phyloP scores from a whole-genome alignment of 441 rosid species.

The Pelargonium citronellum region DNA sequence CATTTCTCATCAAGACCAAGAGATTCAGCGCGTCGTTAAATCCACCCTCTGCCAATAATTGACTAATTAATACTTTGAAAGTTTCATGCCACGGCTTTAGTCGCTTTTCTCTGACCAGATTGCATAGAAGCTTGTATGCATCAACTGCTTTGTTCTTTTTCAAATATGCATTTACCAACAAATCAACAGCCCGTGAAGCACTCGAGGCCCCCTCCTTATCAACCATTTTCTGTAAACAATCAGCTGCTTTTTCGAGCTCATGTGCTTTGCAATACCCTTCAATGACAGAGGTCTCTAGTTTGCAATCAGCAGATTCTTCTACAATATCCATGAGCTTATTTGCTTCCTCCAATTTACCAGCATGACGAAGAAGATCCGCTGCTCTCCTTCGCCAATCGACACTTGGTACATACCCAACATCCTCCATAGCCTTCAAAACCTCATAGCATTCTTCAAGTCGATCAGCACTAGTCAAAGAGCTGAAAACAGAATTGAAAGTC shows the following conservation, averaged over 20 bases:
- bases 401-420: conserved; percentile 41
- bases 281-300: conserved; percentile 52
- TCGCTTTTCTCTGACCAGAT: conserved; percentile 30
- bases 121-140: conserved; percentile 52
- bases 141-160: conserved; percentile 45
- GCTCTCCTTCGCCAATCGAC: conserved; percentile 45
- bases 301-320: conserved; percentile 45
- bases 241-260: conserved; percentile 56
- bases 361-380: conserved; percentile 43
- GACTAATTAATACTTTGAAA: conserved; percentile 47
- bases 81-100: conserved; percentile 56
- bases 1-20: conserved; percentile 57
- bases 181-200: conserved; percentile 47
- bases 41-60: conserved; percentile 55
- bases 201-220: conserved; percentile 36
- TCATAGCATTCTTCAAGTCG: conserved; percentile 46
- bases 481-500: conserved; percentile 50
- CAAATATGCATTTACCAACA: conserved; percentile 59
- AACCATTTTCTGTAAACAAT: conserved; percentile 50
- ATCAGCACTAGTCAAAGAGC: conserved; percentile 56
- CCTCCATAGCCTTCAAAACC: conserved; percentile 61
- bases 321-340: conserved; percentile 40
- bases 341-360: conserved; percentile 48
- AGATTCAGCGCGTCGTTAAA: conserved; percentile 64
- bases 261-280: conserved; percentile 65